Base-by-base conservation (phyloP, 345 rosid genomes). In the Brassica cretica region DNA sequence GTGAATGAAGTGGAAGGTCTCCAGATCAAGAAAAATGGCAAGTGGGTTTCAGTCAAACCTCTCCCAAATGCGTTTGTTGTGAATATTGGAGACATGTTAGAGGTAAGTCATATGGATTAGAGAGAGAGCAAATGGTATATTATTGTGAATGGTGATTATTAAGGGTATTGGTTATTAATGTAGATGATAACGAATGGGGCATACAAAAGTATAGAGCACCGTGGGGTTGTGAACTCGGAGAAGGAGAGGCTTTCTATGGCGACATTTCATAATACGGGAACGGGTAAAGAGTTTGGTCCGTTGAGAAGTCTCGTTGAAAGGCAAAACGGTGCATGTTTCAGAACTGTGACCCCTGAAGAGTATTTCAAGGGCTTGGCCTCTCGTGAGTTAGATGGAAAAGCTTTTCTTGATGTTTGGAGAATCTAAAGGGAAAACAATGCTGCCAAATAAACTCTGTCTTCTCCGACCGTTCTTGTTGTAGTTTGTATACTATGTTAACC, bases 1-100 rank as follows among this genome's bases (percentile, higher is more conserved):
- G 64, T 87, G 12, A 71, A 77, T 66, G 83, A 85, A 1, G 81
- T 85, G 3, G 72, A 84, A 4, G 91, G 90, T n/a, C 92, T 90
- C 9, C 90, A 89, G 63, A 86, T 89, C n/a, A 86, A 80, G 60
- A 84, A 77, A 68, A 74, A 84, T 16, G 85, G 66, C 6, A 55
- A 58, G 0, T 90, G 90, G 89, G 35, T 83, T 44, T 25, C 79
- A 18, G 51, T 76, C 32, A 76, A 76, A n/a, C 73, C 79, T 29
- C 62, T 76, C 55, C 56, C 19, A 69, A 33, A 69, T 69, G 80
- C 80, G 14, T 76, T 69, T 0, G 14, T 76, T 6, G 80, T 76
- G 63, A 76, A 69, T 5, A 6, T 76, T 15, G 80, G 69, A 68
- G 74, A 76, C 62, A 49, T 76, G 9, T 9, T 76, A 32, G 74